Conservation (phyloP, 768 basidiomycete genomes). For the Kwoniella botswanensis region DNA sequence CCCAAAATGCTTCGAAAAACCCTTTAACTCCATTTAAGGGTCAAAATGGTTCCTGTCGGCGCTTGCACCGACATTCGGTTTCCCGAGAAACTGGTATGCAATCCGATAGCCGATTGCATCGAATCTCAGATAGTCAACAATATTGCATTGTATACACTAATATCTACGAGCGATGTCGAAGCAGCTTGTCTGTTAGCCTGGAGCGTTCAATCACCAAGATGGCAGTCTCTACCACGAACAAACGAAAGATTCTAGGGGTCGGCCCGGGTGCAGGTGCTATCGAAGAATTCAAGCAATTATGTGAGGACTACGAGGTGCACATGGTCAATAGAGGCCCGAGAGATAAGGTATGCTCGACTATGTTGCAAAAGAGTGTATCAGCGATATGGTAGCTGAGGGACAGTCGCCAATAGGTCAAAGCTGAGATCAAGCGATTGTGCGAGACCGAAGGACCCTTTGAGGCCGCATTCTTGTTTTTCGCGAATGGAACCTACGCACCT, state of each 20-base stretch:
- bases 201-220: neutral
- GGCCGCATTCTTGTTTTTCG: conserved; percentile 37
- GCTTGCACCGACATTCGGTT: neutral
- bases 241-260: conserved; percentile 26
- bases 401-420: conserved; percentile 19
- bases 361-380: neutral
- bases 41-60: neutral
- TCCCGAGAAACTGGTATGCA: neutral
- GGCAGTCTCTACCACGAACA: neutral
- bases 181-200: neutral
- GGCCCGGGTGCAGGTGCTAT: conserved; percentile 28
- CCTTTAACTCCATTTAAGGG: too few relatives aligned
- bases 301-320: conserved; percentile 35
- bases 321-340: conserved; percentile 32
- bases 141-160: neutral
- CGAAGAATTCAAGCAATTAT: conserved; percentile 31
- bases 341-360: conserved; percentile 17
- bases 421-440: conserved; percentile 23
- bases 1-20: too few relatives aligned
- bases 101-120: neutral
- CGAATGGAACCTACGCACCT: conserved; percentile 29
- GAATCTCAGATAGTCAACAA: neutral
- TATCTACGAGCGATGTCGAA: neutral
- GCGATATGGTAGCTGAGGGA: neutral
- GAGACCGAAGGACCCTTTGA: conserved; percentile 30